Conservation (phyloP, 352 stramenopile genomes). For the Phytophthora palmivora region DNA sequence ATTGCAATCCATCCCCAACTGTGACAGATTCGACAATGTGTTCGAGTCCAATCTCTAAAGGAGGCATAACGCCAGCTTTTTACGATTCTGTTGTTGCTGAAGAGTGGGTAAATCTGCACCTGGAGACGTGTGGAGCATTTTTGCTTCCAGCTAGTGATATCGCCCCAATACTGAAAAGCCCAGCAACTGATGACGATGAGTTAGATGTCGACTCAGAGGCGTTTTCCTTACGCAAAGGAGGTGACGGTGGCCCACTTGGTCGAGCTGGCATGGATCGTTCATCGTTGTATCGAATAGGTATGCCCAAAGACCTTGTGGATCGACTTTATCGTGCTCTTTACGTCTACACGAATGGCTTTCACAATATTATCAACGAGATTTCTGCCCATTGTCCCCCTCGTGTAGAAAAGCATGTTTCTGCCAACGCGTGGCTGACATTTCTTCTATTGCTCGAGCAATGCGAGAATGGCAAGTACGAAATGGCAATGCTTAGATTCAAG, state of each 20-base stretch:
- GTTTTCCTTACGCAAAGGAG: constrained; percentile 56
- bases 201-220: constrained; percentile 44
- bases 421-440: constrained; percentile 84
- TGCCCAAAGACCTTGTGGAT: constrained; percentile 82
- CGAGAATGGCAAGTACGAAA: constrained; percentile 84
- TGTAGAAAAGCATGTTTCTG: constrained; percentile 79
- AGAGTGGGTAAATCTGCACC: constrained; percentile 82
- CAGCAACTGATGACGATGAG: constrained; percentile 35
- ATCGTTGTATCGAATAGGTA: constrained; percentile 75
- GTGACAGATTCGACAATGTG: constrained; percentile 3
- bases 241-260: constrained; percentile 48
- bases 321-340: constrained; percentile 83
- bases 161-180: constrained; percentile 41
- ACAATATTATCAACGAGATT: constrained; percentile 87
- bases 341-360: constrained; percentile 87
- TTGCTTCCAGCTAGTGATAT: constrained; percentile 63
- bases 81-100: constrained; percentile 78
- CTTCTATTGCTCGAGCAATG: constrained; percentile 78
- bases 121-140: constrained; percentile 62
- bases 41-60: constrained; percentile 30
- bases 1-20: neutral
- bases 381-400: constrained; percentile 66
- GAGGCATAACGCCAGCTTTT: constrained; percentile 42
- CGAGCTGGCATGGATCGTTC: constrained; percentile 75
- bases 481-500: constrained; percentile 89